Conservation (phyloP, 2,329 filamentous ascomycete species). For the Pyrenophora tritici-repentis region DNA sequence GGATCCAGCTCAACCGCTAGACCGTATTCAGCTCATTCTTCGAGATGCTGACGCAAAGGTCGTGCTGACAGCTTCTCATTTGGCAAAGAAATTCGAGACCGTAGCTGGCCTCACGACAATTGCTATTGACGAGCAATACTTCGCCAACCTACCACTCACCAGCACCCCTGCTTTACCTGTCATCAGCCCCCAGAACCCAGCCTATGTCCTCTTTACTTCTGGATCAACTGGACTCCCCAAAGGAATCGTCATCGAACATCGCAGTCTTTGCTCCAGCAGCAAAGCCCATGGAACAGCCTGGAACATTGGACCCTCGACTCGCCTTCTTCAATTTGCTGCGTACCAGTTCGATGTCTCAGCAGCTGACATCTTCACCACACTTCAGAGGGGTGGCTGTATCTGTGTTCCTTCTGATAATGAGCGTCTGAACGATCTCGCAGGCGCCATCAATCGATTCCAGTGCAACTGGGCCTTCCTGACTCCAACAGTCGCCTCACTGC, state of each 20-base stretch:
- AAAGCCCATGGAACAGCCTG: neutral
- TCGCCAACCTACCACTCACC: neutral
- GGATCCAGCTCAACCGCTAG: neutral
- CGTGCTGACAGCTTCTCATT: neutral
- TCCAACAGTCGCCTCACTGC: conserved; percentile 35
- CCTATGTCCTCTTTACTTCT: conserved; percentile 64
- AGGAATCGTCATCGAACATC: conserved; percentile 66
- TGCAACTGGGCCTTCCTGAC: conserved; percentile 13
- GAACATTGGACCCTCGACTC: neutral
- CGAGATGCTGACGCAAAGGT: neutral
- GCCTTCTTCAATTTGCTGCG: conserved; percentile 38
- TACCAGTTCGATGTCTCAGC: conserved; percentile 60
- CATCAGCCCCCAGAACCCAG: conserved; percentile 34
- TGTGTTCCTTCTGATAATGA: conserved; percentile 56
- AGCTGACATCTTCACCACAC: conserved; percentile 57
- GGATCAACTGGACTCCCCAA: conserved; percentile 61
- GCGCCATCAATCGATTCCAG: neutral
- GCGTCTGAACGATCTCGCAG: conserved; percentile 1
- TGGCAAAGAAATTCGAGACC: neutral
- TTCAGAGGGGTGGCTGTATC: conserved; percentile 53
- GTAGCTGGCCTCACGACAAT: neutral
- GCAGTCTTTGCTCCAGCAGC: conserved; percentile 12
- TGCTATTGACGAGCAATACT: neutral
- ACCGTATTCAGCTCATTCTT: neutral
- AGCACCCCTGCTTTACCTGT: neutral